phyloP scores from a whole-genome alignment of 768 basidiomycete genomes.

The Mycena floridula region DNA sequence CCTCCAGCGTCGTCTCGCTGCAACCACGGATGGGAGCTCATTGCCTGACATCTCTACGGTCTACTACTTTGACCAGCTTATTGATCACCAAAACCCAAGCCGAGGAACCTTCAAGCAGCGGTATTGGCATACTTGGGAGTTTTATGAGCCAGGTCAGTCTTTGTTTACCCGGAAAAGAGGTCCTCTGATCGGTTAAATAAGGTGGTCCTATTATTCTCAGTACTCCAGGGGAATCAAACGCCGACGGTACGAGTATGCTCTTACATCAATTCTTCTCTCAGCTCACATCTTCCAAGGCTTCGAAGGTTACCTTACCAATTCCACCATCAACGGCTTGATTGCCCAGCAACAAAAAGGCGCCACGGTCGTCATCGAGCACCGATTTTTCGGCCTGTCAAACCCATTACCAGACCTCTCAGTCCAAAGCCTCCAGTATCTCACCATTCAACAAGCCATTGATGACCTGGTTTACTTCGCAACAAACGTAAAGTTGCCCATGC shows the following conservation, averaged over 20 bases:
- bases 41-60: slow-evolving; percentile 19
- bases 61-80: slow-evolving; percentile 24
- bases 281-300: slow-evolving; percentile 25
- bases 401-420: slow-evolving; percentile 56
- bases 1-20: background rate
- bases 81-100: slow-evolving; percentile 44
- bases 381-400: slow-evolving; percentile 71
- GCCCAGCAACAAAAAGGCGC: slow-evolving; percentile 63
- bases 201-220: slow-evolving; percentile 60
- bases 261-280: background rate
- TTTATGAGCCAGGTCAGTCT: slow-evolving; percentile 43
- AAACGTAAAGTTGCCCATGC: slow-evolving; percentile 62
- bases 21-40: slow-evolving; percentile 19
- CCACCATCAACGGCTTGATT: slow-evolving; percentile 56
- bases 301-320: slow-evolving; percentile 56
- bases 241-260: slow-evolving; percentile 31
- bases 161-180: background rate
- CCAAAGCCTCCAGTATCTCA: slow-evolving; percentile 51
- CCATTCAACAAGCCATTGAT: slow-evolving; percentile 69
- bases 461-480: slow-evolving; percentile 67
- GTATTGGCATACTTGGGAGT: slow-evolving; percentile 67
- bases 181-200: slow-evolving; percentile 10
- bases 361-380: slow-evolving; percentile 61
- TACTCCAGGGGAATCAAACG: slow-evolving; percentile 64
- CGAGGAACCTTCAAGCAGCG: slow-evolving; percentile 76